These are phyloP conservation scores for Aurantiochytrium sp. DNA, from an alignment of 108 stramenopile species.

Conservation along the genomic window DNA sequence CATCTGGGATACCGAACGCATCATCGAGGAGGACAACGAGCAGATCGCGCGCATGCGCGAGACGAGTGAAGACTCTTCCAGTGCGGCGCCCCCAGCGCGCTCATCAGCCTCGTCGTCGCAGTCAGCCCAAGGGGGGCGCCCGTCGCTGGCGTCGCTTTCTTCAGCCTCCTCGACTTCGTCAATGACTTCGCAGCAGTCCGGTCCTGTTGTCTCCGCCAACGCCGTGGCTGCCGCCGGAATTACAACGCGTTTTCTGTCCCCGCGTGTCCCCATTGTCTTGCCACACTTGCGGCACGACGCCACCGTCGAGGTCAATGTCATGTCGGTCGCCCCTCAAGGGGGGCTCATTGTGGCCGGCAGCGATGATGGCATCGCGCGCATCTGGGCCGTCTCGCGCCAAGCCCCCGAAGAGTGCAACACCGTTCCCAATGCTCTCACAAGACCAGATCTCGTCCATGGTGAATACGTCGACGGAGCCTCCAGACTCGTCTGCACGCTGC, in stretches of 20 bases:
- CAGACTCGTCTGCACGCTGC: background rate
- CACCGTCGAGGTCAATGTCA: background rate
- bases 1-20: background rate
- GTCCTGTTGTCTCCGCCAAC: background rate
- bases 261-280: background rate
- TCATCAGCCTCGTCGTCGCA: background rate
- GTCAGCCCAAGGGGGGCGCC: background rate
- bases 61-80: too few relatives aligned
- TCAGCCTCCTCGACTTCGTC: background rate
- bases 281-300: background rate
- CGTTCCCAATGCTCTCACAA: background rate
- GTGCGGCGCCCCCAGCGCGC: background rate
- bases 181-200: background rate
- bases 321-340: background rate
- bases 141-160: background rate
- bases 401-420: background rate
- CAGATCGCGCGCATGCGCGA: background rate
- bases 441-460: background rate
- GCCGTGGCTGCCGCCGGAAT: background rate
- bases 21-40: background rate
- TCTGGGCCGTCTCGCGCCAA: slow-evolving; percentile 6
- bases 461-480: background rate
- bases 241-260: background rate
- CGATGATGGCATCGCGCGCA: background rate
- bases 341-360: background rate